Conservation (phyloP, 2,329 filamentous ascomycete genomes). For the Sphaerulina vaccinii region DNA sequence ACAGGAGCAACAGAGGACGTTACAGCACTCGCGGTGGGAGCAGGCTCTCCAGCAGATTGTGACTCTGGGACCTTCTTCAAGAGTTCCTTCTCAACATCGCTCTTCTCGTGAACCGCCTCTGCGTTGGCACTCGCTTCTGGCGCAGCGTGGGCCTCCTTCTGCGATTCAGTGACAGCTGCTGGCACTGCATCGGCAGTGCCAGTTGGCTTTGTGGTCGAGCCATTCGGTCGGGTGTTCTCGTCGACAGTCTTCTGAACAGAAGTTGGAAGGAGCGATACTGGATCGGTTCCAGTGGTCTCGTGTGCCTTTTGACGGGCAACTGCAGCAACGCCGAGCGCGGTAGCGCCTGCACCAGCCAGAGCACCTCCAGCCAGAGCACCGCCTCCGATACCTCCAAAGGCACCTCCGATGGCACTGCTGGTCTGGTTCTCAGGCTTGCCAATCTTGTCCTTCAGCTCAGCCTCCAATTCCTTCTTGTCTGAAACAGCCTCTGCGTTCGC, state of each 20-base stretch:
- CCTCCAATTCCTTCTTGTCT: slow-evolving; percentile 70
- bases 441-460: slow-evolving; percentile 68
- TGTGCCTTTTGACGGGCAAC: slow-evolving; percentile 42
- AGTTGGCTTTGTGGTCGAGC: slow-evolving; percentile 5
- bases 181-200: slow-evolving; percentile 26
- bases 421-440: slow-evolving; percentile 38
- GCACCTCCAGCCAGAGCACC: slow-evolving; percentile 25
- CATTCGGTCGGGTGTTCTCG: slow-evolving; percentile 24
- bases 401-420: slow-evolving; percentile 37
- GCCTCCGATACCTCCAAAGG: slow-evolving; percentile 35
- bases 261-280: slow-evolving; percentile 42
- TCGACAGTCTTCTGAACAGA: slow-evolving; percentile 50
- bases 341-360: slow-evolving; percentile 36
- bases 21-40: slow-evolving; percentile 42
- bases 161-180: slow-evolving; percentile 31
- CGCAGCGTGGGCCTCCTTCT: slow-evolving; percentile 41
- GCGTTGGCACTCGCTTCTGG: slow-evolving; percentile 72
- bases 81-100: slow-evolving; percentile 70
- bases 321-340: slow-evolving; percentile 45
- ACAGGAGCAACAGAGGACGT: slow-evolving; percentile 38
- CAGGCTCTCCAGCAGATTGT: slow-evolving; percentile 46
- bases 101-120: slow-evolving; percentile 72
- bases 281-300: slow-evolving; percentile 48
- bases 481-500: slow-evolving; percentile 63
- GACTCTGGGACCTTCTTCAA: slow-evolving; percentile 56